These are phyloP conservation scores for Coemansia sp. DNA, from an alignment of 192 early-diverging fungal genomes.

Conservation along the genomic window DNA sequence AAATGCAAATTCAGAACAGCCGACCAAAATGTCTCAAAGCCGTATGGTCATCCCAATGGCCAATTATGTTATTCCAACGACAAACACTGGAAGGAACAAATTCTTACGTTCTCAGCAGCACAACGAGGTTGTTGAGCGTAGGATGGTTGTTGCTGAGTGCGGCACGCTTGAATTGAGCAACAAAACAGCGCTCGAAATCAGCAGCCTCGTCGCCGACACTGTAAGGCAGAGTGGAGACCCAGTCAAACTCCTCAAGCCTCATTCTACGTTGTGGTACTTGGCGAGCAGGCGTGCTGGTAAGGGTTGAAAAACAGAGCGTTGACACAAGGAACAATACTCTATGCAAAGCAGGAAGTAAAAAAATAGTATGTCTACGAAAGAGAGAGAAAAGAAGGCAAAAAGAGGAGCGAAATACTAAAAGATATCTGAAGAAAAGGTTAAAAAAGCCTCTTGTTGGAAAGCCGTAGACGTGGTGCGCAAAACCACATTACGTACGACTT, in stretches of 20 bases:
- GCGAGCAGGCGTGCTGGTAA: background rate
- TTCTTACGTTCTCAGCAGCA: slow-evolving; percentile 5
- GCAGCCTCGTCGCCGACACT: slow-evolving; percentile 39
- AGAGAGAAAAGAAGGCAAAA: background rate
- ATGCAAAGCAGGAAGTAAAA: slow-evolving; percentile 9
- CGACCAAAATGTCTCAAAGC: background rate
- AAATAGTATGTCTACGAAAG: slow-evolving; percentile 10
- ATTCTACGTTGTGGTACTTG: slow-evolving; percentile 21
- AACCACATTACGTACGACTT: too few species aligned
- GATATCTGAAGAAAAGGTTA: too few species aligned
- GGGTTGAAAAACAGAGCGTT: background rate
- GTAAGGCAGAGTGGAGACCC: slow-evolving; percentile 48
- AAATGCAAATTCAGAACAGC: background rate
- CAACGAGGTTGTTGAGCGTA: slow-evolving; percentile 12
- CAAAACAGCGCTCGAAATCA: slow-evolving; percentile 37
- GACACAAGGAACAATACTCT: too few species aligned
- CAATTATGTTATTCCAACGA: too few species aligned
- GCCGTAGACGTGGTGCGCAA: too few species aligned
- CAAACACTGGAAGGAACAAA: background rate
- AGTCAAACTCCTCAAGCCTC: slow-evolving; percentile 49
- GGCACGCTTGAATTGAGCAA: slow-evolving; percentile 37
- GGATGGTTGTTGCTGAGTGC: slow-evolving; percentile 33
- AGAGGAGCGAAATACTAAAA: too few species aligned
- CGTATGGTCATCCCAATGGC: too few species aligned
- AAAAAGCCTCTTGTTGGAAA: too few species aligned